Conservation (phyloP, 805 yeast species). For the Saturnispora mendoncae region DNA sequence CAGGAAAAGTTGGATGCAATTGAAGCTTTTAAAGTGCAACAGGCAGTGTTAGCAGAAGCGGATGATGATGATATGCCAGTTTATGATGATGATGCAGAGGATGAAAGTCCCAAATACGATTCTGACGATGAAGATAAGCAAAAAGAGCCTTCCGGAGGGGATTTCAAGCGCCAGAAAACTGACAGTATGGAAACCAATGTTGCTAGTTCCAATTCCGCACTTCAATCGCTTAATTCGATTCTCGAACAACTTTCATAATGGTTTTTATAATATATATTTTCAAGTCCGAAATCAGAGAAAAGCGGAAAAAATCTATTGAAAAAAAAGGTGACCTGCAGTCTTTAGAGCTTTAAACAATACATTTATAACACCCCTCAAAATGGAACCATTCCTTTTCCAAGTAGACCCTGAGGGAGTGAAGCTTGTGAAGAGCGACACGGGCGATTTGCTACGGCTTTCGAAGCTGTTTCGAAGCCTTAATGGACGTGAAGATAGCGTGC, state of each 20-base stretch:
- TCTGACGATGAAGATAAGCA: slow-evolving; percentile 18
- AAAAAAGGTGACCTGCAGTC: slow-evolving; percentile 6
- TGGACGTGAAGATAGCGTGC: slow-evolving; percentile 20
- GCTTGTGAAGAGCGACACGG: slow-evolving; percentile 10
- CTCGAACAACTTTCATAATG: slow-evolving; percentile 4
- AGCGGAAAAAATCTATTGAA: neutral
- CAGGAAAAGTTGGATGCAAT: slow-evolving; percentile 4
- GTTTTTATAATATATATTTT: neutral
- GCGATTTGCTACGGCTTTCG: slow-evolving; percentile 3
- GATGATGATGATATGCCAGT: slow-evolving; percentile 3
- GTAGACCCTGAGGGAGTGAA: slow-evolving; percentile 3
- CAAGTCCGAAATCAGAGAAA: slow-evolving; percentile 5
- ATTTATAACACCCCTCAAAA: neutral
- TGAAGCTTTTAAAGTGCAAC: slow-evolving; percentile 7
- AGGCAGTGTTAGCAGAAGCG: slow-evolving; percentile 3
- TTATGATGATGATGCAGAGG: slow-evolving; percentile 1
- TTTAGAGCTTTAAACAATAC: slow-evolving; percentile 4
- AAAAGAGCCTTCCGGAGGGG: neutral
- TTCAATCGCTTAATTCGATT: neutral
- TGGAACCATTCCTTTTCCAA: neutral
- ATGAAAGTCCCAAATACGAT: slow-evolving; percentile 11
- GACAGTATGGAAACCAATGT: too few relatives aligned
- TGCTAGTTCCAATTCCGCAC: neutral
- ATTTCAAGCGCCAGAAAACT: slow-evolving; percentile 11
- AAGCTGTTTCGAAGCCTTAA: neutral